These are phyloP conservation scores for Schizochytrium sp. DNA, from an alignment of 108 stramenopile species.

Conservation along the genomic window DNA sequence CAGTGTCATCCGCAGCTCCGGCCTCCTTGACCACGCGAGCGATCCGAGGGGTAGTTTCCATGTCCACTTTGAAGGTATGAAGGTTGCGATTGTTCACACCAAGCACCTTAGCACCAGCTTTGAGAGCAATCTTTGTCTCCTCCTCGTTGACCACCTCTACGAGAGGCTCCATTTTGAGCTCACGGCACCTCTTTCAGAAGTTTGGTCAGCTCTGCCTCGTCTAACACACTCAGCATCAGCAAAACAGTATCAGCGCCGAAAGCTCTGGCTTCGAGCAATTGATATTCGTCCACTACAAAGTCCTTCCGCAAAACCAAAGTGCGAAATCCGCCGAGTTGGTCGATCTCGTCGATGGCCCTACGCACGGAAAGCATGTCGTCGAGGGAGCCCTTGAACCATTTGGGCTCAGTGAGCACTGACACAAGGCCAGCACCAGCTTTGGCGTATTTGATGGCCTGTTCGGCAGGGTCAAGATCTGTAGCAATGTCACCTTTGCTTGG, in stretches of 20 bases:
- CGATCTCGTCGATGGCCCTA: conserved; percentile 63
- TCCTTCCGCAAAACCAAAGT: conserved; percentile 95
- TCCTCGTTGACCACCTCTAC: conserved; percentile 92
- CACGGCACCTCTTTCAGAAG: conserved; percentile 84
- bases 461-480: conserved; percentile 74
- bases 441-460: conserved; percentile 85
- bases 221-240: conserved; percentile 91
- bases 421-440: conserved; percentile 89
- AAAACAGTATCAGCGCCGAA: conserved; percentile 93
- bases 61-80: conserved; percentile 95
- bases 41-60: conserved; percentile 85
- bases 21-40: conserved; percentile 74
- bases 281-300: conserved; percentile 87
- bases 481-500: conserved; percentile 94
- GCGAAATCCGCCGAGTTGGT: conserved; percentile 69
- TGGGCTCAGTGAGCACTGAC: conserved; percentile 92
- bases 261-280: conserved; percentile 93
- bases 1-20: conserved; percentile 62
- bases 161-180: conserved; percentile 90
- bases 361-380: conserved; percentile 83
- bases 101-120: conserved; percentile 89
- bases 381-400: conserved; percentile 92
- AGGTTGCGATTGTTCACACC: conserved; percentile 99
- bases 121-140: conserved; percentile 90
- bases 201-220: conserved; percentile 76